Evolutionary conservation across 1,139 yeast genomes (phyloP).

Genomic region (Zygosaccharomyces sapae): DNA sequence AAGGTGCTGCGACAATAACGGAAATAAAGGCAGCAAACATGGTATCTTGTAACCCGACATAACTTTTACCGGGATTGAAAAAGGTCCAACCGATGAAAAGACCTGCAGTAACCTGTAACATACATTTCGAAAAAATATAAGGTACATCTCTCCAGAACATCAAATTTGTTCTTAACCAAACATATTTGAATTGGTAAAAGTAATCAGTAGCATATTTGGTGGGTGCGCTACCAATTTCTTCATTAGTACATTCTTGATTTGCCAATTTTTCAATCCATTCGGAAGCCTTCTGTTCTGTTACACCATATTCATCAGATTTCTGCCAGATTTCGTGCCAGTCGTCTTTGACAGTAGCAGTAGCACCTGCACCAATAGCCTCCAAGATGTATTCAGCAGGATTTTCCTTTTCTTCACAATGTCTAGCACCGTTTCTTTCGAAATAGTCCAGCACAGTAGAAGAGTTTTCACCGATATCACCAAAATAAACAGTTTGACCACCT

Average conservation of each 20-base stretch:
- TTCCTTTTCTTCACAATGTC: slow-evolving; percentile 34
- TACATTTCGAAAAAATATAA: slow-evolving; percentile 43
- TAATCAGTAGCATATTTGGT: slow-evolving; percentile 37
- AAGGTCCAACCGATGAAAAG: slow-evolving; percentile 55
- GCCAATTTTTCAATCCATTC: slow-evolving; percentile 6
- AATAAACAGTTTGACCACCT: slow-evolving; percentile 46
- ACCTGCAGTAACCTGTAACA: slow-evolving; percentile 43
- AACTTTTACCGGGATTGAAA: slow-evolving; percentile 48
- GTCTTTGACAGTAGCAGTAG: slow-evolving; percentile 39
- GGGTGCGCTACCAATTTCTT: slow-evolving; percentile 25
- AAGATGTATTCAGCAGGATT: slow-evolving; percentile 62
- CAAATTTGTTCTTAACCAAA: slow-evolving; percentile 36
- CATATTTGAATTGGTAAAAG: slow-evolving; percentile 31
- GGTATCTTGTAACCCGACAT: slow-evolving; percentile 50
- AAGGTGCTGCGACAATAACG: slow-evolving; percentile 48
- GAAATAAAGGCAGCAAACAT: slow-evolving; percentile 51
- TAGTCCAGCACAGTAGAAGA: slow-evolving; percentile 44
- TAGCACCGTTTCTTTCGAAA: slow-evolving; percentile 31
- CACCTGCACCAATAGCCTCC: slow-evolving; percentile 50
- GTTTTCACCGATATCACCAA: slow-evolving; percentile 48
- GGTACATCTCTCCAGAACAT: slow-evolving; percentile 46
- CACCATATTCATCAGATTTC: slow-evolving; percentile 37
- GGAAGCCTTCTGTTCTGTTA: slow-evolving; percentile 27
- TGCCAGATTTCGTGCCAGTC: slow-evolving; percentile 49
- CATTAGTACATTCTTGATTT: slow-evolving; percentile 24